A percentile compares a stretch with the other conserved stretches of the same genome.
Conservation (phyloP, 1,284 basidiomycete species). For the Neonothopanus nambi region DNA sequence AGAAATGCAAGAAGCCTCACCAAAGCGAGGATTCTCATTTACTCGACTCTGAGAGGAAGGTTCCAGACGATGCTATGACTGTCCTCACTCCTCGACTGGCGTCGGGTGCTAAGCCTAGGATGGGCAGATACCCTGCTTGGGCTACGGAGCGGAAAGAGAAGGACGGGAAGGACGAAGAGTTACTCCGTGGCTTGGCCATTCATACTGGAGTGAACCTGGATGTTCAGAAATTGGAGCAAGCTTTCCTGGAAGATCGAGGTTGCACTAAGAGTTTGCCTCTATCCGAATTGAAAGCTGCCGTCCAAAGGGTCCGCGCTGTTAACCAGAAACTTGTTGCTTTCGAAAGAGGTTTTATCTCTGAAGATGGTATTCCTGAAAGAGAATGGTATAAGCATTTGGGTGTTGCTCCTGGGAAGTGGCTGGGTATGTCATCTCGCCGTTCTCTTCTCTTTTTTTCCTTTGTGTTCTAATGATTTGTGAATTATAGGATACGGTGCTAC, state of each 20-base stretch:
- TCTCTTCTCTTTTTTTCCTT: neutral
- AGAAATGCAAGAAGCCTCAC: conserved; percentile 22
- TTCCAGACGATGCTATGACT: conserved; percentile 33
- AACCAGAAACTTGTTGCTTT: conserved; percentile 78
- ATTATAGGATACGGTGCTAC: conserved; percentile 59
- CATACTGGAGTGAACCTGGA: neutral
- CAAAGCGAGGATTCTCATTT: conserved; percentile 7
- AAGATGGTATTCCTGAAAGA: conserved; percentile 71
- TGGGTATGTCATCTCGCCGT: conserved; percentile 52
- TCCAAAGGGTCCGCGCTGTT: conserved; percentile 59
- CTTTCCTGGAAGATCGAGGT: conserved; percentile 1
- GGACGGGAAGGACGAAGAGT: conserved; percentile 9
- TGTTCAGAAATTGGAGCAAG: no score
- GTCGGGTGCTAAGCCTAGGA: conserved; percentile 1
- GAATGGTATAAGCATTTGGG: conserved; percentile 86
- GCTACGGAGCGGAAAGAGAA: conserved; percentile 13
- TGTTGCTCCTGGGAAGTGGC: conserved; percentile 88
- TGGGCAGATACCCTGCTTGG: conserved; percentile 2
- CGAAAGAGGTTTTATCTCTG: conserved; percentile 84
- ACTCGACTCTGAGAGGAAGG: conserved; percentile 23
- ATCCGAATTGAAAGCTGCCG: conserved; percentile 54
- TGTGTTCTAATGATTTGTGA: neutral
- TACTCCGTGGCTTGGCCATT: conserved; percentile 8
- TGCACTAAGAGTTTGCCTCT: neutral
- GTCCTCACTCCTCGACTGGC: neutral